phyloP scores from a whole-genome alignment of 2,329 filamentous ascomycete species.

The Metarhizium rileyi region DNA sequence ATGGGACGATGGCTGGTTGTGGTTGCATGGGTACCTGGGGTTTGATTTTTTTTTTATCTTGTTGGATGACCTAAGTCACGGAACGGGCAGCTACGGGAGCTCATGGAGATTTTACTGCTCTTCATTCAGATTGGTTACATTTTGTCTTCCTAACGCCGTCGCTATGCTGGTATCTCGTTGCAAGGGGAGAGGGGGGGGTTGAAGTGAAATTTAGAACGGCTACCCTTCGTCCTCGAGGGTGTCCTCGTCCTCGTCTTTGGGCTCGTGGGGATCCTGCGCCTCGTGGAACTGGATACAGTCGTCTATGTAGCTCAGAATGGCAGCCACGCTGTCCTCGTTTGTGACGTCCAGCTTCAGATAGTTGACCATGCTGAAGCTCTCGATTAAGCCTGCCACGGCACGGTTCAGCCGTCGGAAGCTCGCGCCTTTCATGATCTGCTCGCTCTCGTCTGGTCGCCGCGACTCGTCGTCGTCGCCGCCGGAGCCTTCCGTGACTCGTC shows the following conservation, averaged over 20 bases:
- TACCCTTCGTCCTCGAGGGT: conserved; percentile 30
- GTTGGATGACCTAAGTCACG: too few species aligned
- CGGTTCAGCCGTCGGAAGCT: conserved; percentile 77
- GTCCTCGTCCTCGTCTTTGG: conserved; percentile 47
- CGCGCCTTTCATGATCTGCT: conserved; percentile 67
- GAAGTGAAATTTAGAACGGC: not conserved
- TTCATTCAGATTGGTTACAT: too few species aligned
- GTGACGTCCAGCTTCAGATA: conserved; percentile 85
- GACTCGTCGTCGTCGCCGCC: conserved; percentile 40
- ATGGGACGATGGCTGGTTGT: too few species aligned
- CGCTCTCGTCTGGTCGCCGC: conserved; percentile 53
- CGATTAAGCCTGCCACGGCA: conserved; percentile 83
- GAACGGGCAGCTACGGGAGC: too few species aligned
- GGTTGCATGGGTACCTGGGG: too few species aligned
- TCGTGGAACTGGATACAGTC: conserved; percentile 91
- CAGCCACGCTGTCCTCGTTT: conserved; percentile 82
- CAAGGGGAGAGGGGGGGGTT: too few species aligned
- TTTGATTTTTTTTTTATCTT: too few species aligned
- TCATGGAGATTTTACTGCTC: too few species aligned
- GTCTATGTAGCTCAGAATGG: conserved; percentile 83
- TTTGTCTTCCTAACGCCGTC: conserved; percentile 25
- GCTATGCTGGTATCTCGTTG: conserved; percentile 25
- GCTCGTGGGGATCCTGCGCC: conserved; percentile 82
- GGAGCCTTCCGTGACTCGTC: conserved; percentile 27
- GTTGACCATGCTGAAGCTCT: conserved; percentile 96